A percentile compares a stretch with the other conserved stretches of the same genome.
phyloP scores from a whole-genome alignment of 2,329 filamentous ascomycete genomes.

The Microcyclosporella mali region DNA sequence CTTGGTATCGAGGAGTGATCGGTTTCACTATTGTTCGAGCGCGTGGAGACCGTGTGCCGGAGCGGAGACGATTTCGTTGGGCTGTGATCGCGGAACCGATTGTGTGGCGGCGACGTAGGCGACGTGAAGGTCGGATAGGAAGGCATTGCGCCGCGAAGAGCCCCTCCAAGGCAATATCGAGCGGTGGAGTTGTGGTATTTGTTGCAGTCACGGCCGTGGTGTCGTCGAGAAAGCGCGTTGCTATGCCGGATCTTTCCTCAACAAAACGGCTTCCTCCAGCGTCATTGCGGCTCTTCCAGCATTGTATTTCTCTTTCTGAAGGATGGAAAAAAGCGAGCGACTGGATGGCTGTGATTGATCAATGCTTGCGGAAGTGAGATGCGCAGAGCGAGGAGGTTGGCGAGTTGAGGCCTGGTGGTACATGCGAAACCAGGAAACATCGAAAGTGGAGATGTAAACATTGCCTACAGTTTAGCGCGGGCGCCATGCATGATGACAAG shows the following conservation, averaged over 20 bases:
- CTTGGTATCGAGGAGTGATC: constrained; percentile 24
- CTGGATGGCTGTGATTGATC: background rate
- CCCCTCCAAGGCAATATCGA: background rate
- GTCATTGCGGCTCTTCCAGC: constrained; percentile 7
- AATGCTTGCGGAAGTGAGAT: background rate
- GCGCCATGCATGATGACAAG: too few species aligned
- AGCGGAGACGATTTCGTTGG: constrained; percentile 31
- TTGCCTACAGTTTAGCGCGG: too few species aligned
- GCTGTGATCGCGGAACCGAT: constrained; percentile 28
- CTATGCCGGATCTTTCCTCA: constrained; percentile 10
- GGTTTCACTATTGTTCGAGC: constrained; percentile 30
- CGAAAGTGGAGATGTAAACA: constrained; percentile 5
- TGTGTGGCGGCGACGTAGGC: constrained; percentile 29
- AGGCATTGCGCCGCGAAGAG: constrained; percentile 16
- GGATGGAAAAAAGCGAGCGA: constrained; percentile 1
- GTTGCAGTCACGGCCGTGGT: too few species aligned
- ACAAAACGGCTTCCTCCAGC: background rate
- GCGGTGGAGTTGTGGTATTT: background rate
- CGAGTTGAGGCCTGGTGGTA: constrained; percentile 11
- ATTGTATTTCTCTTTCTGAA: background rate
- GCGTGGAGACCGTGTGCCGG: constrained; percentile 30
- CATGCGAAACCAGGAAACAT: background rate
- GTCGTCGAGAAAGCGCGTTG: constrained; percentile 6
- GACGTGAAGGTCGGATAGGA: constrained; percentile 21
- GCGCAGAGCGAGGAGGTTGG: constrained; percentile 1